Percentiles rank a stretch among this genome's conserved stretches.
Conservation (phyloP, 2,329 filamentous ascomycete species). For the Fragosphaeria purpurea region DNA sequence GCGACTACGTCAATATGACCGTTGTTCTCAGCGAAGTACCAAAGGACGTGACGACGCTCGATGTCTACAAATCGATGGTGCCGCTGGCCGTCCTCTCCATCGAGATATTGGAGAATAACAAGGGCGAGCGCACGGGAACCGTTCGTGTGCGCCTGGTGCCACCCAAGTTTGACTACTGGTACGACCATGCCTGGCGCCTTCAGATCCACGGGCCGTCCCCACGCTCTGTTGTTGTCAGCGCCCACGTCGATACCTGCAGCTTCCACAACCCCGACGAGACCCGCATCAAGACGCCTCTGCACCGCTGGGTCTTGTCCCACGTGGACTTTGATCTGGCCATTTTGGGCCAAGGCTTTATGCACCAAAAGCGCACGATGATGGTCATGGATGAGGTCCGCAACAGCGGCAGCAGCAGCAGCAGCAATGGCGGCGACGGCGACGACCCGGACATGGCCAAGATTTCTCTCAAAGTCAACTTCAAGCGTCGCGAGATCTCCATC, state of each 20-base stretch:
- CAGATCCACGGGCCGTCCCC: background rate
- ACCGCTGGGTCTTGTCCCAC: conserved; percentile 15
- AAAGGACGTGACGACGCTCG: conserved; percentile 24
- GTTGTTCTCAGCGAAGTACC: conserved; percentile 24
- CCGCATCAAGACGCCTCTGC: conserved; percentile 9
- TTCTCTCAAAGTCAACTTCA: conserved; percentile 6
- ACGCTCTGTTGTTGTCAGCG: background rate
- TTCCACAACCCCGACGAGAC: conserved; percentile 3
- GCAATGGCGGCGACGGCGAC: no score
- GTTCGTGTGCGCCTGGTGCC: conserved; percentile 50
- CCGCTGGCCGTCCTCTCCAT: conserved; percentile 28
- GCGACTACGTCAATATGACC: conserved; percentile 3
- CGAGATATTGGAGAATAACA: conserved; percentile 39
- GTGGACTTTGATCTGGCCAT: conserved; percentile 33
- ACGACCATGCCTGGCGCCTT: conserved; percentile 8
- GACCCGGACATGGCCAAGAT: conserved; percentile 12
- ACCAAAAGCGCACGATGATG: conserved; percentile 45
- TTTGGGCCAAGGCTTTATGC: conserved; percentile 54
- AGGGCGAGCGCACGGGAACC: conserved; percentile 26
- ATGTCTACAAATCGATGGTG: conserved; percentile 43
- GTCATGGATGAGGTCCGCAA: conserved; percentile 38
- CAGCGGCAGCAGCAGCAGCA: background rate
- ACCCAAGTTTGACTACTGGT: conserved; percentile 41
- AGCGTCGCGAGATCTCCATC: conserved; percentile 4
- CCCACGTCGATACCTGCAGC: conserved; percentile 5